These are phyloP conservation scores for Yueomyces sinensis DNA, from an alignment of 805 yeast genomes.

Conservation along the genomic window DNA sequence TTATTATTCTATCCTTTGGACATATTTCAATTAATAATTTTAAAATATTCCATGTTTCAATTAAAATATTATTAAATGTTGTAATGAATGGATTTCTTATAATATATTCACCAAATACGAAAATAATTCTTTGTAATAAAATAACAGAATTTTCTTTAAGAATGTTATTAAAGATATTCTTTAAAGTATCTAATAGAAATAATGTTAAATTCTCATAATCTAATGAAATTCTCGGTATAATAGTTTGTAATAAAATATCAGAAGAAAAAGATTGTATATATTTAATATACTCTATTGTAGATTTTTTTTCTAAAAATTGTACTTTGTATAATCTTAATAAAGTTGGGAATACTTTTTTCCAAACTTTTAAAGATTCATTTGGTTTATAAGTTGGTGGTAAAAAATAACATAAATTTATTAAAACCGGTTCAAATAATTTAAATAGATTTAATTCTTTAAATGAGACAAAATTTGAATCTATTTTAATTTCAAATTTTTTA, in stretches of 20 bases:
- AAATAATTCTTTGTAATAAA: constrained; percentile 14
- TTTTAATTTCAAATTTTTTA: constrained; percentile 3
- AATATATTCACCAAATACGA: constrained; percentile 16
- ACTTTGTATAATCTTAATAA: constrained; percentile 9
- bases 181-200: constrained; percentile 4
- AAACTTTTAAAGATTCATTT: constrained; percentile 7
- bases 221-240: constrained; percentile 15
- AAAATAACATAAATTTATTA: constrained; percentile 15
- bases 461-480: constrained; percentile 9
- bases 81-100: constrained; percentile 19
- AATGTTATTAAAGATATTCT: constrained; percentile 2
- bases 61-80: constrained; percentile 6
- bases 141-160: constrained; percentile 1
- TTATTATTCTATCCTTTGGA: constrained; percentile 11
- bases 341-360: constrained; percentile 13
- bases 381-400: constrained; percentile 17
- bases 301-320: constrained; percentile 4
- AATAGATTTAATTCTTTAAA: constrained; percentile 16
- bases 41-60: constrained; percentile 7
- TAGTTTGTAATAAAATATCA: constrained; percentile 14
- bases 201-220: constrained; percentile 11
- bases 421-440: constrained; percentile 13
- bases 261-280: constrained; percentile 11
- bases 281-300: constrained; percentile 2
- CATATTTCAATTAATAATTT: constrained; percentile 3